phyloP scores from a whole-genome alignment of 306 rosid genomes.

The Benincasa hispida region DNA sequence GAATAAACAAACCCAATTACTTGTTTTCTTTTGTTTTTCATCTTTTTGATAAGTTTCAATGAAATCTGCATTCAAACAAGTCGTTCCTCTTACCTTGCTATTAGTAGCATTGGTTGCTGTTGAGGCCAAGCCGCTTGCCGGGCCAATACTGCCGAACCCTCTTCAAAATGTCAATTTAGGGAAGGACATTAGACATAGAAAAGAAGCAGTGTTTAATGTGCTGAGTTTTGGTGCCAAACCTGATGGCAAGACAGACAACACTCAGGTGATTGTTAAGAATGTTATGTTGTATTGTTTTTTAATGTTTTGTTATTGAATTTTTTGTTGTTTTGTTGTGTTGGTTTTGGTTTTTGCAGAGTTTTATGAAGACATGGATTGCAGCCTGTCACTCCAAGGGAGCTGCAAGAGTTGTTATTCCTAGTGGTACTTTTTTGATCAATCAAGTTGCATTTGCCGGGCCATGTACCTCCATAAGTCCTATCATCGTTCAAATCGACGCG shows the following conservation, averaged over 20 bases:
- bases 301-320: neutral
- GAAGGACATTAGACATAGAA: constrained; percentile 6
- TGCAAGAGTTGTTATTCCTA: constrained; percentile 37
- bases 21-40: neutral
- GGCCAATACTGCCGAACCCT: neutral
- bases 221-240: constrained; percentile 34
- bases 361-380: constrained; percentile 52
- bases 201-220: constrained; percentile 25
- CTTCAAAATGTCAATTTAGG: constrained; percentile 16
- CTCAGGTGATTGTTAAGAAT: constrained; percentile 21
- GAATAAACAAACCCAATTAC: neutral
- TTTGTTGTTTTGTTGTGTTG: neutral
- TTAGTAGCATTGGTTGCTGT: neutral
- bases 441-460: constrained; percentile 53
- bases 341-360: constrained; percentile 27
- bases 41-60: constrained; percentile 11
- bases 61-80: constrained; percentile 19
- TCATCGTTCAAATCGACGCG: constrained; percentile 46
- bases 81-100: constrained; percentile 12
- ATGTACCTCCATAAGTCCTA: constrained; percentile 26
- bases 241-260: constrained; percentile 32
- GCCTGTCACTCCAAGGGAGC: constrained; percentile 27
- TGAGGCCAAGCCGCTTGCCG: neutral
- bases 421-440: constrained; percentile 34
- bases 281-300: neutral